These are phyloP conservation scores for Paecilomyces formosus DNA, from an alignment of 2,329 filamentous ascomycete genomes.

Conservation along the genomic window DNA sequence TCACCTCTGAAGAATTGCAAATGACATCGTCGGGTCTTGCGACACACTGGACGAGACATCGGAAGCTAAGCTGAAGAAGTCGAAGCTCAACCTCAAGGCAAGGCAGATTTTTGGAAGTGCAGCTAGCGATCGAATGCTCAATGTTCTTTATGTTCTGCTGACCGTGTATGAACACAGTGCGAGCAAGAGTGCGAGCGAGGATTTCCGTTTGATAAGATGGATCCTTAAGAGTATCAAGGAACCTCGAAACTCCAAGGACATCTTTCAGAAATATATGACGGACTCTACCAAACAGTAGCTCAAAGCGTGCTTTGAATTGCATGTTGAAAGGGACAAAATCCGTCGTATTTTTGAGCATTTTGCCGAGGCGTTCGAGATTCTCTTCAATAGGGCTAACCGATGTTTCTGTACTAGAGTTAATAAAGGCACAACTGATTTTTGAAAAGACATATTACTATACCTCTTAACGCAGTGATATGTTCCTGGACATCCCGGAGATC, in stretches of 20 bases:
- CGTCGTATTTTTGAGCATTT: slow-evolving; percentile 8
- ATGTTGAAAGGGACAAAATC: slow-evolving; percentile 16
- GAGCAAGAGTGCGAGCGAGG: slow-evolving; percentile 8
- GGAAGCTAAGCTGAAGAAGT: slow-evolving; percentile 13
- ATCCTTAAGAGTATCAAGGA: slow-evolving; percentile 9
- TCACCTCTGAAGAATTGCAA: not conserved
- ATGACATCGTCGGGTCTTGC: not conserved
- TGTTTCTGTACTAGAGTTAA: slow-evolving; percentile 2
- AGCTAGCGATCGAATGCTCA: slow-evolving; percentile 7
- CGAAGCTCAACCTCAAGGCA: slow-evolving; percentile 16
- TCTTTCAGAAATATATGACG: slow-evolving; percentile 13
- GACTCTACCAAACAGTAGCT: slow-evolving; percentile 13
- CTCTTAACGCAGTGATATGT: slow-evolving; percentile 9
- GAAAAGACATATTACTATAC: not conserved
- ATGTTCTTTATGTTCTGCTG: slow-evolving; percentile 6
- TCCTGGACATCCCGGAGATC: slow-evolving; percentile 12
- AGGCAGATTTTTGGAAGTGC: slow-evolving; percentile 5
- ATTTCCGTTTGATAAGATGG: slow-evolving; percentile 13
- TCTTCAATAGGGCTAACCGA: slow-evolving; percentile 11
- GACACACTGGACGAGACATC: slow-evolving; percentile 4
- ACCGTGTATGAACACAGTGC: slow-evolving; percentile 10
- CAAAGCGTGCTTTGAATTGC: slow-evolving; percentile 15
- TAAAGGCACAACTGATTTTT: not conserved
- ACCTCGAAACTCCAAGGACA: slow-evolving; percentile 8
- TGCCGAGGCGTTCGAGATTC: slow-evolving; percentile 5